Evolutionary conservation across 23 red algal species (phyloP).

Genomic region (Porphyridium purpureum): DNA sequence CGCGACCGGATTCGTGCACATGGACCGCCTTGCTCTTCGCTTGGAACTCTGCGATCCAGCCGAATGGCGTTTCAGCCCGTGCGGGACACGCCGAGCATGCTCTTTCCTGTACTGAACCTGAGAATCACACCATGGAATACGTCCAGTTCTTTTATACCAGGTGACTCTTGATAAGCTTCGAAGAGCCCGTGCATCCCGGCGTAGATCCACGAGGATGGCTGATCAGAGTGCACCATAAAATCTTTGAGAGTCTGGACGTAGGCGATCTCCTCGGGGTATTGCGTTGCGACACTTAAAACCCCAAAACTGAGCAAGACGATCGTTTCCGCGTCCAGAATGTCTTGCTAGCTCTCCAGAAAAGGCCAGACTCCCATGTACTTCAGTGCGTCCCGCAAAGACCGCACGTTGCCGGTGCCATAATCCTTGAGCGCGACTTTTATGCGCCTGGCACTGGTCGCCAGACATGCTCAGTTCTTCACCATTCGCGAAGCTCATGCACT

Average conservation of each 20-base stretch:
- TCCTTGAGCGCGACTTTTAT: conserved; percentile 52
- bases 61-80: conserved; percentile 46
- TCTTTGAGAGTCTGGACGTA: conserved; percentile 16
- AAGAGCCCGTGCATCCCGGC: conserved; percentile 60
- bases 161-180: conserved; percentile 28
- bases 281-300: conserved; percentile 58
- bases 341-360: not conserved
- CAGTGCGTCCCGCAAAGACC: conserved; percentile 38
- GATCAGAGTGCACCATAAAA: conserved; percentile 14
- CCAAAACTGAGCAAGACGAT: conserved; percentile 65
- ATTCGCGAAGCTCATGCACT: too few species aligned
- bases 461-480: too few species aligned
- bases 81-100: conserved; percentile 15
- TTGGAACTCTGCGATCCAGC: not conserved
- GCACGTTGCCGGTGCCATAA: conserved; percentile 70
- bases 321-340: conserved; percentile 14
- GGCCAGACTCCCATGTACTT: conserved; percentile 10
- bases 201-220: conserved; percentile 31
- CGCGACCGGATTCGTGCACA: too few species aligned
- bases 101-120: not conserved
- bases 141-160: conserved; percentile 15
- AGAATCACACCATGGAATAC: conserved; percentile 26
- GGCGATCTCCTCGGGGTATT: conserved; percentile 9
- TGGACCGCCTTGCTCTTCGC: not conserved
- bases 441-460: too few species aligned